Conservation (phyloP, 1,284 basidiomycete genomes). For the Leccinum cinnamomeum region DNA sequence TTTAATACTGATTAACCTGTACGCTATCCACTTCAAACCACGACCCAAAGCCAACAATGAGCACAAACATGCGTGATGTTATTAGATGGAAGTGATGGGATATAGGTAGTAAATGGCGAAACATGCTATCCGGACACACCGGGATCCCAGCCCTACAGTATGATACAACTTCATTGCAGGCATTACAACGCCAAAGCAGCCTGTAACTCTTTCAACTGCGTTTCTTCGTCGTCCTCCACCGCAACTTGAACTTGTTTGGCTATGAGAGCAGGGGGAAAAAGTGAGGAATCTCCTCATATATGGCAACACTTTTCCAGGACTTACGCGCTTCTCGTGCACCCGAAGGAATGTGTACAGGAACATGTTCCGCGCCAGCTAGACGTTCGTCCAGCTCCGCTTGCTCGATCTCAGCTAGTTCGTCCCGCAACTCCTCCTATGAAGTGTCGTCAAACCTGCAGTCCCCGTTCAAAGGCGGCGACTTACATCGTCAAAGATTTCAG, state of each 20-base stretch:
- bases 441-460: slow-evolving; percentile 10
- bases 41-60: slow-evolving; percentile 22
- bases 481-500: slow-evolving; percentile 75
- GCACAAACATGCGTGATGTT: slow-evolving; percentile 20
- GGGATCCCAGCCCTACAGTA: slow-evolving; percentile 6
- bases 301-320: slow-evolving; percentile 29
- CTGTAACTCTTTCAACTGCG: slow-evolving; percentile 89
- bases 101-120: slow-evolving; percentile 36
- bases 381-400: slow-evolving; percentile 90
- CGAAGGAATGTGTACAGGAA: slow-evolving; percentile 83
- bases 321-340: slow-evolving; percentile 60
- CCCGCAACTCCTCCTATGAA: slow-evolving; percentile 75
- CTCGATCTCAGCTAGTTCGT: slow-evolving; percentile 88
- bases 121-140: slow-evolving; percentile 21
- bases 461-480: slow-evolving; percentile 21
- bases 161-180: slow-evolving; percentile 12
- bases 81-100: slow-evolving; percentile 33
- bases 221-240: slow-evolving; percentile 92
- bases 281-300: slow-evolving; percentile 7
- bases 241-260: slow-evolving; percentile 38
- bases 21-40: slow-evolving; percentile 33
- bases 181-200: slow-evolving; percentile 84
- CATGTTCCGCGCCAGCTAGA: slow-evolving; percentile 87
- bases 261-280: slow-evolving; percentile 3
- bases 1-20: slow-evolving; percentile 41